phyloP scores from a whole-genome alignment of 306 rosid species.

The Vigna reflexopilosa region DNA sequence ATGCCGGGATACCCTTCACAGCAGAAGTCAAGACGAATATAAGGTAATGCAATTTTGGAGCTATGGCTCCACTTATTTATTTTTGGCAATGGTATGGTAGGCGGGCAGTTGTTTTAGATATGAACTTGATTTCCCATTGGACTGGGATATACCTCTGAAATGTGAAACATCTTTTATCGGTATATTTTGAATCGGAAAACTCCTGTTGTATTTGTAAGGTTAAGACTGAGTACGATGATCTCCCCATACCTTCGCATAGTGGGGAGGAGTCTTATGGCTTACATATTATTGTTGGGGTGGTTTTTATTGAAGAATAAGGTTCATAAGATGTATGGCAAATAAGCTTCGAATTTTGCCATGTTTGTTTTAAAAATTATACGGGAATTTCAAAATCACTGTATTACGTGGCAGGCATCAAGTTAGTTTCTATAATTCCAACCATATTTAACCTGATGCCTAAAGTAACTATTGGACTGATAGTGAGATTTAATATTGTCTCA shows the following conservation, averaged over 20 bases:
- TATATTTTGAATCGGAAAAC: background rate
- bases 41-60: slow-evolving; percentile 46
- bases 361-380: background rate
- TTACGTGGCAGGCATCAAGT: background rate
- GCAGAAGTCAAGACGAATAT: slow-evolving; percentile 70
- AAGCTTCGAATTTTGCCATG: slow-evolving; percentile 13
- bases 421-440: background rate
- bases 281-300: background rate
- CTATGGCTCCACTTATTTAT: background rate
- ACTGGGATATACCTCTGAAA: background rate
- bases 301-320: slow-evolving; percentile 1
- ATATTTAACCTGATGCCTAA: background rate
- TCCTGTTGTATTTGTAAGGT: too few relatives aligned
- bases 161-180: background rate
- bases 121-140: slow-evolving; percentile 9
- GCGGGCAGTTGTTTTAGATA: slow-evolving; percentile 10
- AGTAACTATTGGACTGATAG: background rate
- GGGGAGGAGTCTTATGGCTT: background rate
- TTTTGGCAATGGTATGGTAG: background rate
- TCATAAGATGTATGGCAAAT: background rate
- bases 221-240: too few relatives aligned
- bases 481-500: slow-evolving; percentile 9
- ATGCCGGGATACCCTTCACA: slow-evolving; percentile 69
- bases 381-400: background rate
- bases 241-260: too few relatives aligned